Evolutionary conservation across 345 rosid species (phyloP), one percentile per base, ranked within the genome.

Genomic region (Bruguiera gymnorhiza): DNA sequence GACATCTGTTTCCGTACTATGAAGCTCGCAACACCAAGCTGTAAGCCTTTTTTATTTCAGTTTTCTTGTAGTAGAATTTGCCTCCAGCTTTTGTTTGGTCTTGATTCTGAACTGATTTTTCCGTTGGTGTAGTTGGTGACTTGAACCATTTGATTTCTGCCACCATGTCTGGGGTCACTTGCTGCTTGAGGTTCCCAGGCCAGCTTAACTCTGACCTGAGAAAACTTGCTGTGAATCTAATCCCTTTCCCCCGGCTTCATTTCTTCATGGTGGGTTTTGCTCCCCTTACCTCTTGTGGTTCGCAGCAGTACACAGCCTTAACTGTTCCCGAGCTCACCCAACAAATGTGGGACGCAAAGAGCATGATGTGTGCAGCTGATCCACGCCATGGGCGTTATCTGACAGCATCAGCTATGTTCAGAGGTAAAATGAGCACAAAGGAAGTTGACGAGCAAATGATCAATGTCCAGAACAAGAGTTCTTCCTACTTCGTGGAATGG

Each of bases 141-240:
- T 70, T 86, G 69, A 89, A 84, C 69, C 95, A 85, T 55, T 73
- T 89, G 84, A 89, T 89, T 31, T 89, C 89, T 63, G 87, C 86
- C 15, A 89, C 90, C 15, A 89, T 89, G 95, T 87, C 92, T 56
- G 92, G 88, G 30, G 87, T 87, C 27, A 89, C 89, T 19, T 89
- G 91, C 73, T 87, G 95, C 72, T 78, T 87, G 68, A 83, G 95
- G 60, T 89, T 89, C 73, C 89, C 95, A 20, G 91, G 90, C 6
- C 92, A 87, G 71, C 73, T 85, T 7, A 89, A 89, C 77, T 89
- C 91, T 62, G 95, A 89, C 71, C 83, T 87, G 0, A 82, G 95
- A 29, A 88, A 88, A 66, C 88, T 88, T 0, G 88, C 89, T 15
- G 93, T 88, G 66, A 85, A 85, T 70, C 82, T 85, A 27, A 82